These are phyloP conservation scores for Xenoacremonium recifei DNA, from an alignment of 2,329 filamentous ascomycete species.

Conservation along the genomic window DNA sequence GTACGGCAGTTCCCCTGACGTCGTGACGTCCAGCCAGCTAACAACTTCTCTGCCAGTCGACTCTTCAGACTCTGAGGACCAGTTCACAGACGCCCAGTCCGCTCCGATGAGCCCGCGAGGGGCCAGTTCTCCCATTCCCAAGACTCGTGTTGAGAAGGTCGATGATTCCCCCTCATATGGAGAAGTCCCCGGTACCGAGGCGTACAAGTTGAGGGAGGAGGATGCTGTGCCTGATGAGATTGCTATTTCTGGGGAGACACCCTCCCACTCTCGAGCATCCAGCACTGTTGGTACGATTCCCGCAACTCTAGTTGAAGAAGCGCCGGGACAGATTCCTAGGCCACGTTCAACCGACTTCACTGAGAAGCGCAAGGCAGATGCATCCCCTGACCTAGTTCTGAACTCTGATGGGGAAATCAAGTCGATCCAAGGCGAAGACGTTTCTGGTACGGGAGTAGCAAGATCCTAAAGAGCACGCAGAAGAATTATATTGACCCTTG, in stretches of 20 bases:
- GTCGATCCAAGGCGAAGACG: slow-evolving; percentile 23
- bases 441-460: slow-evolving; percentile 28
- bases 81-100: slow-evolving; percentile 67
- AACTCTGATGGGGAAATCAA: slow-evolving; percentile 43
- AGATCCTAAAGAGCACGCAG: slow-evolving; percentile 17
- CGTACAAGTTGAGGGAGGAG: slow-evolving; percentile 52
- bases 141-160: slow-evolving; percentile 57
- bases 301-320: slow-evolving; percentile 54
- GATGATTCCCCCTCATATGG: slow-evolving; percentile 52
- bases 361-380: slow-evolving; percentile 49
- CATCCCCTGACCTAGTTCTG: slow-evolving; percentile 51
- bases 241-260: slow-evolving; percentile 40
- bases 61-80: slow-evolving; percentile 65
- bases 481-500: slow-evolving; percentile 23
- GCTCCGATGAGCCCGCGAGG: slow-evolving; percentile 41
- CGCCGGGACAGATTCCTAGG: slow-evolving; percentile 39
- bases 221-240: slow-evolving; percentile 63
- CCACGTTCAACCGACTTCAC: slow-evolving; percentile 44
- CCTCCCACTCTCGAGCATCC: slow-evolving; percentile 20
- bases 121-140: slow-evolving; percentile 53
- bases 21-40: slow-evolving; percentile 16
- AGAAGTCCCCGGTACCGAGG: slow-evolving; percentile 60
- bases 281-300: slow-evolving; percentile 35
- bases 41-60: slow-evolving; percentile 38
- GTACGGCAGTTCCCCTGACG: slow-evolving; percentile 33